Percentiles rank a stretch among this genome's conserved stretches.
Evolutionary conservation across 768 basidiomycete genomes (phyloP).

Genomic region (Russula griseocarnosa): DNA sequence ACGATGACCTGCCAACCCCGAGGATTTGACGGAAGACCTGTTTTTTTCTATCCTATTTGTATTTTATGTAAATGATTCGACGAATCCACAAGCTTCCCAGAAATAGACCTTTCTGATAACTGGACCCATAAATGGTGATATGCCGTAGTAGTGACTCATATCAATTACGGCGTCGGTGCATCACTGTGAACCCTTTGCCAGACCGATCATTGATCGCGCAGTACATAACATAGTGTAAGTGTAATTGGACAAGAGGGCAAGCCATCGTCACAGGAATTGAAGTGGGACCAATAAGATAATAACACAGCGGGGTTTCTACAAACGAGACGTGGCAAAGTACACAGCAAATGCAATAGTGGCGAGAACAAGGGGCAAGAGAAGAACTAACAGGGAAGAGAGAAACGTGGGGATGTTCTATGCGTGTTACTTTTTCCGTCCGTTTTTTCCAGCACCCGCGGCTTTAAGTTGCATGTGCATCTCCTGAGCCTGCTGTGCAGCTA

Average conservation of each 20-base stretch:
- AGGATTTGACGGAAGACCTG: conserved; percentile 42
- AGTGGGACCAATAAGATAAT: conserved; percentile 6
- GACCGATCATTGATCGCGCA: conserved; percentile 10
- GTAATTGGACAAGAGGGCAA: conserved; percentile 4
- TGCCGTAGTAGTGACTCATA: background rate
- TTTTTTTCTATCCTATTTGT: background rate
- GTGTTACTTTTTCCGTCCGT: conserved; percentile 42
- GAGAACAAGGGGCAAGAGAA: conserved; percentile 30
- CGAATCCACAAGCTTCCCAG: background rate
- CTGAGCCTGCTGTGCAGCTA: conserved; percentile 26
- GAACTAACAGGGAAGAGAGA: conserved; percentile 27
- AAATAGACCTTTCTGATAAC: background rate
- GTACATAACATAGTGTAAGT: conserved; percentile 9
- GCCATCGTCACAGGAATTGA: conserved; percentile 9
- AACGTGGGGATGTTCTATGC: no score
- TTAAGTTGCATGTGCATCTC: conserved; percentile 29
- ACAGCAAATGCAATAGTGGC: conserved; percentile 24
- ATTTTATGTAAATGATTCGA: background rate
- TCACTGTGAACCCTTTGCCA: background rate
- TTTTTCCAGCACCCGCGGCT: conserved; percentile 36
- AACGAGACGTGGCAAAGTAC: conserved; percentile 12
- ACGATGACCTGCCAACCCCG: conserved; percentile 65
- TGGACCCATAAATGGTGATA: background rate
- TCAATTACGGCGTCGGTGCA: background rate
- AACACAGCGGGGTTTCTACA: conserved; percentile 13